Evolutionary conservation across 129 eudicot genomes (phyloP).

Genomic region (Gnaphalium uliginosum): DNA sequence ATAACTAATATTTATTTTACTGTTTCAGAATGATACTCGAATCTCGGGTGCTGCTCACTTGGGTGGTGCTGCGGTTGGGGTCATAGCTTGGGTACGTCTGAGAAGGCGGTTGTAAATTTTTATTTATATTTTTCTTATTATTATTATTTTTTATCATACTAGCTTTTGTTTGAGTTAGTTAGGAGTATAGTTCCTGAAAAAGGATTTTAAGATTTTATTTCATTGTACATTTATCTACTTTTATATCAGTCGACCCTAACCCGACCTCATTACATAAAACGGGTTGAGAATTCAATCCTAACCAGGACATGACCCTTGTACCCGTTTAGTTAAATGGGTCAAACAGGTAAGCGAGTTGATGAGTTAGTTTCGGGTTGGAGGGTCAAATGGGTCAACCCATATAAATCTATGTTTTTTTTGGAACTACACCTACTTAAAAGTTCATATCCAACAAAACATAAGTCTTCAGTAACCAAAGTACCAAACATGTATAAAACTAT

Average conservation of each 20-base stretch:
- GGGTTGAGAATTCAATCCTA: not conserved
- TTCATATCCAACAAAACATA: not conserved
- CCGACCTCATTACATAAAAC: not conserved
- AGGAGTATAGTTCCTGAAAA: too few relatives aligned
- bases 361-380: not conserved
- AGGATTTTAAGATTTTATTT: too few relatives aligned
- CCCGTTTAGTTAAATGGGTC: not conserved
- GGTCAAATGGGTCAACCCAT: not conserved
- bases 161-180: too few relatives aligned
- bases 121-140: too few relatives aligned
- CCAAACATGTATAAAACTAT: not conserved
- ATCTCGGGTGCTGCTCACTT: conserved; percentile 17
- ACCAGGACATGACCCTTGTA: not conserved
- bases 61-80: conserved; percentile 15
- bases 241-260: too few relatives aligned
- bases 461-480: not conserved
- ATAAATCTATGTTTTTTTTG: not conserved
- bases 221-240: too few relatives aligned
- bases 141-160: too few relatives aligned
- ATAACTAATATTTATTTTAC: not conserved
- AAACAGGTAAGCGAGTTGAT: not conserved
- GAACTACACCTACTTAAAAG: not conserved
- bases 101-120: not conserved
- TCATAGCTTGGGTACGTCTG: conserved; percentile 10
- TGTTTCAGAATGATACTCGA: not conserved